Evolutionary conservation across 1,284 basidiomycete species (phyloP).

Genomic region (Cryptococcus wingfieldii): DNA sequence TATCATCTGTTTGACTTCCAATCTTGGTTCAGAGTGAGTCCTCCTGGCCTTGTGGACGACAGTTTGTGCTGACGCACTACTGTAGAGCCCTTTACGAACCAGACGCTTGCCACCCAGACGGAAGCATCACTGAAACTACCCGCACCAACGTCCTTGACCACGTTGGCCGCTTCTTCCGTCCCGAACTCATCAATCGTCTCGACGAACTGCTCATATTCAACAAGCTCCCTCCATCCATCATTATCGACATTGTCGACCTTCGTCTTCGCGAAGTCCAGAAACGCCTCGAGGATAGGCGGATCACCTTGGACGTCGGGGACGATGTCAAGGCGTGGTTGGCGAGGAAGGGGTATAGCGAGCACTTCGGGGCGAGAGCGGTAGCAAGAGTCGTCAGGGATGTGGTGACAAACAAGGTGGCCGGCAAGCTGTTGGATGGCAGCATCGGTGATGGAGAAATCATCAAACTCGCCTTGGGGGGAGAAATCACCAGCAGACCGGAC

Average conservation of each 20-base stretch:
- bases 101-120: constrained; percentile 62
- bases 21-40: constrained; percentile 62
- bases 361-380: constrained; percentile 80
- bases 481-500: constrained; percentile 19
- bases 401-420: constrained; percentile 72
- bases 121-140: constrained; percentile 63
- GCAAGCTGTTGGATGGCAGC: constrained; percentile 67
- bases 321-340: constrained; percentile 70
- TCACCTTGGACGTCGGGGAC: constrained; percentile 67
- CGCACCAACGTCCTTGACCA: constrained; percentile 67
- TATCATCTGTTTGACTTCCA: constrained; percentile 90
- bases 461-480: constrained; percentile 53
- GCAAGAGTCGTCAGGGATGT: constrained; percentile 71
- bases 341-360: constrained; percentile 72
- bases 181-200: constrained; percentile 83
- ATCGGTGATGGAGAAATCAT: constrained; percentile 67
- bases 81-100: constrained; percentile 63
- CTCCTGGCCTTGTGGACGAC: background rate
- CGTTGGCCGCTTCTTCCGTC: constrained; percentile 75
- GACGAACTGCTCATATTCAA: constrained; percentile 87
- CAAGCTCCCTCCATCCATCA: constrained; percentile 69
- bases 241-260: constrained; percentile 71
- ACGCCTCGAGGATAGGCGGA: constrained; percentile 62
- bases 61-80: background rate
- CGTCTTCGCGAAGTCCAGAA: constrained; percentile 69